Conservation (phyloP, 768 basidiomycete species). For the Strobilomyces echinocephalus region DNA sequence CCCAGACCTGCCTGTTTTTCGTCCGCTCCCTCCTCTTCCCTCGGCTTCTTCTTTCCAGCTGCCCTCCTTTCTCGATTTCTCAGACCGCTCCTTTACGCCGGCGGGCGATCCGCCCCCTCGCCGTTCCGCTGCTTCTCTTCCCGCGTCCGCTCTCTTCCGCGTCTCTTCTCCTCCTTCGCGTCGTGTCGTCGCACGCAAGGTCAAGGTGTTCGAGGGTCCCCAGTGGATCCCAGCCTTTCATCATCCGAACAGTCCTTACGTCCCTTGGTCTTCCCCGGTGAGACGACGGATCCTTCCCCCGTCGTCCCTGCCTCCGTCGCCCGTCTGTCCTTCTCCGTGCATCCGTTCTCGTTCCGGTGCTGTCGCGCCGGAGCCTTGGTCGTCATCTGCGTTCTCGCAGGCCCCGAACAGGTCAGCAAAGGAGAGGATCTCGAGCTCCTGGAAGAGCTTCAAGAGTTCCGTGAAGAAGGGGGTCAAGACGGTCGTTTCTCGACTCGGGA, state of each 20-base stretch:
- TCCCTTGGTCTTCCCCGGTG: slow-evolving; percentile 43
- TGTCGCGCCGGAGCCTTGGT: slow-evolving; percentile 39
- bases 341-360: slow-evolving; percentile 39
- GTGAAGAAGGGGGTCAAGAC: slow-evolving; percentile 22
- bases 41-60: slow-evolving; percentile 37
- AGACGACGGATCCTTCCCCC: slow-evolving; percentile 42
- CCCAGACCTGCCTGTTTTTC: slow-evolving; percentile 18
- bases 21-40: slow-evolving; percentile 33
- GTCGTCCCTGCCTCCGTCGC: slow-evolving; percentile 23
- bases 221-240: slow-evolving; percentile 37
- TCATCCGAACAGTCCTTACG: slow-evolving; percentile 54
- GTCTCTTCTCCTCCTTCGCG: slow-evolving; percentile 14
- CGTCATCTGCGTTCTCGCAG: slow-evolving; percentile 19
- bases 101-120: slow-evolving; percentile 5
- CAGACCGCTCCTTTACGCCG: slow-evolving; percentile 18
- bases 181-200: slow-evolving; percentile 9
- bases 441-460: slow-evolving; percentile 33
- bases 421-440: slow-evolving; percentile 21
- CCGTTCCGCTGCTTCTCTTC: slow-evolving; percentile 9
- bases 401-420: slow-evolving; percentile 18
- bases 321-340: slow-evolving; percentile 30
- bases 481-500: slow-evolving; percentile 17
- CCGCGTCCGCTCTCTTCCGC: slow-evolving; percentile 16
- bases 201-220: slow-evolving; percentile 26
- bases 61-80: slow-evolving; percentile 35